Conservation (phyloP, 192 early-diverging fungal genomes). For the Paraglomus brasilianum region DNA sequence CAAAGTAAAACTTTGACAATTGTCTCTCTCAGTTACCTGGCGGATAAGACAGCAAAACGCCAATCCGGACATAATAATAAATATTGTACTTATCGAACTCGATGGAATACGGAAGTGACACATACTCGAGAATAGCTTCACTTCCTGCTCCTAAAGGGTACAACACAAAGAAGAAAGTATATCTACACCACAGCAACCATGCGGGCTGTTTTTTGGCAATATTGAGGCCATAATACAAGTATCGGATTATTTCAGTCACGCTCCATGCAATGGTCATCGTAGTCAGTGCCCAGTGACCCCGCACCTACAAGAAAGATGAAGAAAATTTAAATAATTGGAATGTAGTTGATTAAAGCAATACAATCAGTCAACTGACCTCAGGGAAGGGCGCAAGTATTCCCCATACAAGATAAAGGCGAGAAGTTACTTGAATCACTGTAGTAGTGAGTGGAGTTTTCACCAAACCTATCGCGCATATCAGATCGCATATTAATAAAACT, state of each 20-base stretch:
- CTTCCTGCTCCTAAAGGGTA: constrained; percentile 89
- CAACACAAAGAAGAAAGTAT: constrained; percentile 91
- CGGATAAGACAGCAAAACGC: constrained; percentile 65
- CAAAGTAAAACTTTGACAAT: constrained; percentile 4
- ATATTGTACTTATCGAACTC: constrained; percentile 38
- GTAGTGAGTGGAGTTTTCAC: constrained; percentile 82
- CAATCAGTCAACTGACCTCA: constrained; percentile 38
- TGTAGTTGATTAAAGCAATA: background rate
- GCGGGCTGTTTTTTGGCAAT: constrained; percentile 60
- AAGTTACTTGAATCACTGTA: constrained; percentile 83
- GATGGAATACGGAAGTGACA: constrained; percentile 62
- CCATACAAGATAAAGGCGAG: constrained; percentile 85
- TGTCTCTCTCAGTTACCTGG: constrained; percentile 53
- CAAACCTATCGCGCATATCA: constrained; percentile 47
- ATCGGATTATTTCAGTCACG: constrained; percentile 89
- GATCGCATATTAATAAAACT: constrained; percentile 27
- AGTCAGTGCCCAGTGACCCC: constrained; percentile 63
- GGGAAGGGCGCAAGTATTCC: constrained; percentile 71
- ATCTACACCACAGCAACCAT: constrained; percentile 73
- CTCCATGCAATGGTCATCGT: constrained; percentile 90
- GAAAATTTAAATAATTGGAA: background rate
- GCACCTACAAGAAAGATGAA: constrained; percentile 45
- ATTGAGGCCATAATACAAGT: constrained; percentile 84
- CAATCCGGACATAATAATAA: constrained; percentile 61
- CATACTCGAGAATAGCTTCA: constrained; percentile 78